These are phyloP conservation scores for Apiotrichum veenhuisii DNA, from an alignment of 1,284 basidiomycete genomes.

Conservation along the genomic window DNA sequence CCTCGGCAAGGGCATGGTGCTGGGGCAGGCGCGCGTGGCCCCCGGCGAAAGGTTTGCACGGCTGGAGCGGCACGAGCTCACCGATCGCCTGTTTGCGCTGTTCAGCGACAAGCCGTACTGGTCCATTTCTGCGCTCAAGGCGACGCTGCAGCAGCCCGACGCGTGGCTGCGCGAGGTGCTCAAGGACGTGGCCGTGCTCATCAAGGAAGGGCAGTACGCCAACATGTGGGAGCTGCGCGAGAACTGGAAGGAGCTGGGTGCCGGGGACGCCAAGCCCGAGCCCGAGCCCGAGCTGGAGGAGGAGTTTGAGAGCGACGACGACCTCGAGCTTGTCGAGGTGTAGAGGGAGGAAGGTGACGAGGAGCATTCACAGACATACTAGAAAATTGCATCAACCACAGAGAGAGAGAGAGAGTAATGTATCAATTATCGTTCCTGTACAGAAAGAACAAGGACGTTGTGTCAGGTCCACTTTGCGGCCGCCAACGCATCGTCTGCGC, in stretches of 20 bases:
- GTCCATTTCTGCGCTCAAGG: constrained; percentile 73
- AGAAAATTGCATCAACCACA: background rate
- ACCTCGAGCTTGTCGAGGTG: constrained; percentile 23
- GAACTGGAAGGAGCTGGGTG: constrained; percentile 24
- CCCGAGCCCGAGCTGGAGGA: constrained; percentile 9
- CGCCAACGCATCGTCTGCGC: too few species aligned
- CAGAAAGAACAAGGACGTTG: too few species aligned
- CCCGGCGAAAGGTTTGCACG: constrained; percentile 76
- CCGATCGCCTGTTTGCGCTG: constrained; percentile 75
- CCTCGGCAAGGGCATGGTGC: constrained; percentile 38
- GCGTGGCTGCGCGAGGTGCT: constrained; percentile 85
- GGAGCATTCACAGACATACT: background rate
- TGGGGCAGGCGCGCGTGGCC: constrained; percentile 11
- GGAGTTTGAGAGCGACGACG: constrained; percentile 21
- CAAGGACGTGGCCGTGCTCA: constrained; percentile 71
- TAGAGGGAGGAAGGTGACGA: background rate
- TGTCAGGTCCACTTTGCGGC: too few species aligned
- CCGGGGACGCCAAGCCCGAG: constrained; percentile 5
- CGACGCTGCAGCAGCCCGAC: constrained; percentile 85
- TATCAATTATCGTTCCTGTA: too few species aligned
- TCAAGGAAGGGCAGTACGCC: constrained; percentile 66
- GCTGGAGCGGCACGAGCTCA: constrained; percentile 76
- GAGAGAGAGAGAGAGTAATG: background rate
- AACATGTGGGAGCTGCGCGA: constrained; percentile 49
- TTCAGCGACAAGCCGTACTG: constrained; percentile 79